Base-by-base conservation (phyloP, 768 basidiomycete species). In the Calocybe gangraenosa region DNA sequence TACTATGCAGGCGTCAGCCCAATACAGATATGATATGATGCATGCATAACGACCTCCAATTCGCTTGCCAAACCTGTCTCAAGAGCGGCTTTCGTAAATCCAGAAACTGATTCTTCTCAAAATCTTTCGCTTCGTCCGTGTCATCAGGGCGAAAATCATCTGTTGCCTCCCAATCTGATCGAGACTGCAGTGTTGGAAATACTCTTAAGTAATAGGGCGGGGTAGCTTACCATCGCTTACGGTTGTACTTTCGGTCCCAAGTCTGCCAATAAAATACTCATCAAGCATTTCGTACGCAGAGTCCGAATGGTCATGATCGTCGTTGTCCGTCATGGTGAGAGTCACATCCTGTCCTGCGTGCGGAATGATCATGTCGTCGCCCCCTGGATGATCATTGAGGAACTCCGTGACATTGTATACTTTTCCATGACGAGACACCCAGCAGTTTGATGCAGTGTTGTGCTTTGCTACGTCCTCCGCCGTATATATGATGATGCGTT, bases 111-210 rank as follows among this genome's bases (percentile, higher is more conserved):
- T 87, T 92, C 68, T 87, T 88, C 63, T 83, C 83, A 60, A 76
- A 97, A 67, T 98, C 96, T 52, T 77, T 78, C 0, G 66, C 72
- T 28, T 78, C 69, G 55, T 97, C 83, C 2, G 96, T 97, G 56
- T 91, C 79, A 51, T 96, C 89, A 10, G 95, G 94, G 51, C 87
- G 79, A 58, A 95, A 96, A 58, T 95, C 84, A 51, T 93, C 93
- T 18, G 80, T 71, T 1, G 91, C 83, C 49, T 89, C 89, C 85
- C 92, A 97, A 56, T 92, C 91, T 92, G 52, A 11, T 9, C 8
- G 13, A 22, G 44, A 28, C 5, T 18, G 41, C 17, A 42, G 21
- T 37, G n/a, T 20, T 15, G 19, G 19, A 10, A 35, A 30, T n/a
- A 32, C 13, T n/a, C 15, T 9, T 15, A 30, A 19, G 22, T 17